Percentiles rank a stretch among this genome's conserved stretches.
phyloP scores from a whole-genome alignment of 1,284 basidiomycete species.

The Cerrena zonata region DNA sequence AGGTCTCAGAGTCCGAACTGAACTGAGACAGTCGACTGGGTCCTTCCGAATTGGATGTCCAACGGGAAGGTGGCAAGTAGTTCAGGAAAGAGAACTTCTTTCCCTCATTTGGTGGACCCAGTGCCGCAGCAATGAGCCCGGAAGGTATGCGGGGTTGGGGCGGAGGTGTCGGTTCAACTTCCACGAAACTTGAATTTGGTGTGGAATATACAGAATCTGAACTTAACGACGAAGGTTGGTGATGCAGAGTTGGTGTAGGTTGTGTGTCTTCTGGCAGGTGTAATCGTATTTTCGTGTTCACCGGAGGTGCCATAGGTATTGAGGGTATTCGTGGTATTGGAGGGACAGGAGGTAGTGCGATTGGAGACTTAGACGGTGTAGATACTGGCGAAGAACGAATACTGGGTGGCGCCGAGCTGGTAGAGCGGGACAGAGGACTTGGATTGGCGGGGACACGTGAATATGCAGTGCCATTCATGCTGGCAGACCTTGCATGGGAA shows the following conservation, averaged over 20 bases:
- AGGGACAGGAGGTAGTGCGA: constrained; percentile 1
- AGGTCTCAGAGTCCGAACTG: constrained; percentile 26
- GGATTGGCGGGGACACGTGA: constrained; percentile 13
- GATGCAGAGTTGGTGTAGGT: constrained; percentile 22
- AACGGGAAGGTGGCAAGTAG: constrained; percentile 18
- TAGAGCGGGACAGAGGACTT: constrained; percentile 14
- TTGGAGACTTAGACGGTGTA: too few relatives aligned
- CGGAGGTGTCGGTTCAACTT: constrained; percentile 21
- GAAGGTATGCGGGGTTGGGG: constrained; percentile 15
- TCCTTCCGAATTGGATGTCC: constrained; percentile 17
- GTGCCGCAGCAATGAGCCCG: constrained; percentile 21
- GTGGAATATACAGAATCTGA: constrained; percentile 30
- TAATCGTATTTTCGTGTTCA: neutral
- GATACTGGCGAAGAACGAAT: too few relatives aligned
- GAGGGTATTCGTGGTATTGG: neutral
- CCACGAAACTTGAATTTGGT: constrained; percentile 30
- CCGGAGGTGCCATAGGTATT: too few relatives aligned
- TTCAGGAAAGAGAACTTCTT: constrained; percentile 14
- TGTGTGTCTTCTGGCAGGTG: neutral
- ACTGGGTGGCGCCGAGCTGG: too few relatives aligned
- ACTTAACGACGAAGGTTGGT: too few relatives aligned
- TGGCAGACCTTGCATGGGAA: neutral
- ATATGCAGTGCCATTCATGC: neutral
- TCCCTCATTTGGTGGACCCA: constrained; percentile 18
- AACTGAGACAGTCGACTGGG: constrained; percentile 26